Base-by-base conservation (phyloP, 352 stramenopile species). In the Peronospora destructor region DNA sequence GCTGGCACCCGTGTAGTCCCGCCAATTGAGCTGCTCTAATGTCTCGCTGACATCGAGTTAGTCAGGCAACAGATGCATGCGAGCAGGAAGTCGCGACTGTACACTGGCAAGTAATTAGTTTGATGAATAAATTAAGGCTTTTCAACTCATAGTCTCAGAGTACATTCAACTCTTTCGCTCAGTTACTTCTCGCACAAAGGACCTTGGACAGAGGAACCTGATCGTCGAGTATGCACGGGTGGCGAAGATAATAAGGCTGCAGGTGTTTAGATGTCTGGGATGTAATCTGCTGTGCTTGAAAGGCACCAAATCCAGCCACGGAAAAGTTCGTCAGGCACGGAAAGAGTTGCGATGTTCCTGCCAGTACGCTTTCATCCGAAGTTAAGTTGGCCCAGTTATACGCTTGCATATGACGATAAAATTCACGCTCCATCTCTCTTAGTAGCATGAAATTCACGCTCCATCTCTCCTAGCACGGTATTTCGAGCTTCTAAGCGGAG, bases 361-460 rank as follows among this genome's bases (percentile, higher is more conserved):
- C 69, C 0, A 32, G 19, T 30, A 62, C 64, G 16, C 49, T 64
- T 26, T 37, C 49, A 29, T 49, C 43, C 23, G 49, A 53, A 5
- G 55, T 60, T n/a, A 62, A 54, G 8, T 64, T 73, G 26, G 73
- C 69, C 77, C 75, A 87, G 42, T 75, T 84, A 40, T 78, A 71
- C 41, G 71, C 69, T 29, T 87, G 75, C 73, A 87, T 80, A 51
- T 89, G 71, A 13, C 82, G 64, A 38, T 85, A 71, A 17, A 89
- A 56, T 53, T 89, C 76, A 1, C 70, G 68, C 62, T 89, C 78
- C 64, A 89, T 83, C 57, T 89, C 78, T 4, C 65, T 58, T 1
- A 87, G 62, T 17, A 87, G n/a, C n/a, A n/a, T n/a, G 73, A 17
- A 89, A 56, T 53, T 89, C 76, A 1, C 70, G 68, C 62, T 89